Evolutionary conservation across 305 asterid species (phyloP), one percentile per base, ranked within the genome.

Genomic region (Ilex paraguariensis): DNA sequence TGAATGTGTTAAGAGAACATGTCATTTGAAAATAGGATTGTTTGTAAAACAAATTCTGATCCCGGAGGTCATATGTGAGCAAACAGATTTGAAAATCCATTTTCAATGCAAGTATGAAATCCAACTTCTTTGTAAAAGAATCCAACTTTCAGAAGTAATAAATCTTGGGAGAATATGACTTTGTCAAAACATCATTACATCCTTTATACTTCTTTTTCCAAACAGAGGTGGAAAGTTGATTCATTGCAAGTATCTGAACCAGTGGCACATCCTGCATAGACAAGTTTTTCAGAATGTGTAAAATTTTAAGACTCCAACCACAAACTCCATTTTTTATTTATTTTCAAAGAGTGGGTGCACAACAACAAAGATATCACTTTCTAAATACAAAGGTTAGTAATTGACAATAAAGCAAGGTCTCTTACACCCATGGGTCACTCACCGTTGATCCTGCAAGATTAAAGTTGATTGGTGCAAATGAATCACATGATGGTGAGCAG

Each of bases 401-500:
- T 4, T 11, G 10, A 48, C 15, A 48, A 10, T 6, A 48, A 10
- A 48, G 53, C 5, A 36, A 36, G 42, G 42, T 36, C 42, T 36
- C 9, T 5, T 36, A 36, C 42, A 36, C 42, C 42, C 42, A 52
- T 17, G 7, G 10, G 30, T 14, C 32, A 57, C 91, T 73, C 77
- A 89, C 99, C 81, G 77, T 88, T 16, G 96, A 87, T 72, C 95
- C 96, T 44, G 75, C 78, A 63, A 86, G 71, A 61, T 78, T 83
- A 60, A 65, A 63, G 77, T 79, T 87, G 49, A 89, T 67, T 61
- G 91, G 88, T 33, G 75, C 65, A 68, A 76, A 78, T 68, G 82
- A 73, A 66, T 85, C 87, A 50, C 64, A 63, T 56, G 46, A 68
- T 63, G 87, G 92, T 62, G 77, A 63, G 82, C 81, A 74, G 81